Percentiles rank a stretch among this genome's conserved stretches.
Conservation (phyloP, 768 basidiomycete genomes). For the Boletus edulis region DNA sequence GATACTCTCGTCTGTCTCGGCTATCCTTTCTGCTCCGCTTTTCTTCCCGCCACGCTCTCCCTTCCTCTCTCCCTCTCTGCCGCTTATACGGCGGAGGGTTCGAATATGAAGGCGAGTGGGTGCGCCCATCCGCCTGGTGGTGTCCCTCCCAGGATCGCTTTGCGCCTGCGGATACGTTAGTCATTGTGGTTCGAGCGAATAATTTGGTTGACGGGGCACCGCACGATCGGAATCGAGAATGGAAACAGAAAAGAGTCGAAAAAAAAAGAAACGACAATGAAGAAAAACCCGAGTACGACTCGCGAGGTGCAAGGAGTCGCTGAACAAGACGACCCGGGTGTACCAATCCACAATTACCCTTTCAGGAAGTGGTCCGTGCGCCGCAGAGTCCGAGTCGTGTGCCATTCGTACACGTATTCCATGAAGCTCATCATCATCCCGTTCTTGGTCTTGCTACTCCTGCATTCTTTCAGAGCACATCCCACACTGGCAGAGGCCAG, state of each 20-base stretch:
- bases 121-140: constrained; percentile 31
- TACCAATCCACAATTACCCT: background rate
- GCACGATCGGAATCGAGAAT: constrained; percentile 55
- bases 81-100: constrained; percentile 43
- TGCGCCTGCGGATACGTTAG: constrained; percentile 81
- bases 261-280: background rate
- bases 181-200: constrained; percentile 45
- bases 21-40: constrained; percentile 35
- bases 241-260: constrained; percentile 1
- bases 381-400: too few species aligned
- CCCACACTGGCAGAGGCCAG: too few species aligned
- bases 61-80: constrained; percentile 50
- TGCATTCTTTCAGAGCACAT: too few species aligned
- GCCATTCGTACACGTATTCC: too few species aligned
- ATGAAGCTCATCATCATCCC: too few species aligned
- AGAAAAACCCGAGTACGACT: background rate
- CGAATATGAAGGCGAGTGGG: constrained; percentile 13
- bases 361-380: constrained; percentile 6
- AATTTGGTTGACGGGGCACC: constrained; percentile 74
- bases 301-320: too few species aligned
- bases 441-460: too few species aligned
- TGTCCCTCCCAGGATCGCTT: constrained; percentile 77
- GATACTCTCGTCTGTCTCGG: constrained; percentile 34
- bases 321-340: background rate
- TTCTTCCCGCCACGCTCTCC: constrained; percentile 70